These are phyloP conservation scores for Galerina marginata DNA, from an alignment of 768 basidiomycete genomes.

Conservation along the genomic window DNA sequence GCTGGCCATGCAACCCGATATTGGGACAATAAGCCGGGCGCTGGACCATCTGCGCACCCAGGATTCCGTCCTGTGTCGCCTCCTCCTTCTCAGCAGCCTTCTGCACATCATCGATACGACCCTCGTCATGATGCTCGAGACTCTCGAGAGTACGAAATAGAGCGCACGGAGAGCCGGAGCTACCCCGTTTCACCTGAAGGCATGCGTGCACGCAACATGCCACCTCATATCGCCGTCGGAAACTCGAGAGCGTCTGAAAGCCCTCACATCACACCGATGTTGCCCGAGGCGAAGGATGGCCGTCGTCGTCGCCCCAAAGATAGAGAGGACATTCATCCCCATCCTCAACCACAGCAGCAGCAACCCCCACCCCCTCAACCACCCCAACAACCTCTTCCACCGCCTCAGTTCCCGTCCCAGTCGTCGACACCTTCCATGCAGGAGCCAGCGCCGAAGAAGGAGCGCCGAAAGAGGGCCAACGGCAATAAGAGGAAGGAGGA, in stretches of 20 bases:
- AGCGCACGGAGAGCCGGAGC: conserved; percentile 38
- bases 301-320: conserved; percentile 55
- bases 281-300: conserved; percentile 50
- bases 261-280: conserved; percentile 49
- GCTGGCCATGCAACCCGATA: conserved; percentile 50
- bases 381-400: conserved; percentile 21
- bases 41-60: conserved; percentile 33
- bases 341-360: conserved; percentile 22
- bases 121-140: conserved; percentile 63
- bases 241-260: conserved; percentile 63
- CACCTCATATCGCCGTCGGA: conserved; percentile 35
- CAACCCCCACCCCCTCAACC: conserved; percentile 24
- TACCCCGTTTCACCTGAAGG: conserved; percentile 57
- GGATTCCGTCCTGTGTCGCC: conserved; percentile 38
- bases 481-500: conserved; percentile 31
- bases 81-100: conserved; percentile 33
- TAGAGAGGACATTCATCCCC: conserved; percentile 42
- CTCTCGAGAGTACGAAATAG: conserved; percentile 52
- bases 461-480: conserved; percentile 54
- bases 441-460: conserved; percentile 59
- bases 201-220: conserved; percentile 36
- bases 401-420: conserved; percentile 27
- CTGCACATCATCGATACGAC: conserved; percentile 59
- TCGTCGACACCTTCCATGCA: conserved; percentile 29
- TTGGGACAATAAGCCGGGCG: conserved; percentile 66